Evolutionary conservation across 2,329 filamentous ascomycete species (phyloP), one percentile per base, ranked within the genome.

Genomic region (Amphichorda felina): DNA sequence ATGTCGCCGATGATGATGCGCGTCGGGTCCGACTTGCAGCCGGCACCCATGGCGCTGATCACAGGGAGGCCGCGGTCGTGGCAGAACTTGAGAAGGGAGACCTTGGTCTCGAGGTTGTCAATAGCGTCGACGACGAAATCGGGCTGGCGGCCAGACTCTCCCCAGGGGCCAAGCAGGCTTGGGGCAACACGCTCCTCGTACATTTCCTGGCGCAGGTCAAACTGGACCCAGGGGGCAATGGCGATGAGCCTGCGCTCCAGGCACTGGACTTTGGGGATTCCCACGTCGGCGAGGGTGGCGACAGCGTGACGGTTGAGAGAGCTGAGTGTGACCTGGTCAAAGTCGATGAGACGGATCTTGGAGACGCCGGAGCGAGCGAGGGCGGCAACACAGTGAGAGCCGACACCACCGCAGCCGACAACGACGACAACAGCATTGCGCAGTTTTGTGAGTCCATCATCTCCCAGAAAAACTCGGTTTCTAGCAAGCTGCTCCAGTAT

Each of bases 31-130:
- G 84, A 89, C 64, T 96, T 98, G 60, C 86, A 95, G 1, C 87
- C 91, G 1, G 91, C 91, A 1, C 91, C 91, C 88, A 96, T 96
- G 22, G 86, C 84, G 13, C 86, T 91, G 42, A 98, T 88, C 19
- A 98, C 86, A 1, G 77, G 80, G 18, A 96, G 64, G 2, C 70
- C 66, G 51, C 86, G 72, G 41, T 78, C 72, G 53, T 88, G 70
- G 60, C 91, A 98, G 60, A 93, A 94, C 49, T 86, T 79, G 28
- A 98, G 67, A 37, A 98, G 64, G 14, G 80, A 82, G 3, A 98
- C 89, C 62, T 98, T 98, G 36, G 86, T 94, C 35, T 94, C 85
- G 42, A 98, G 96, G 53, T 98, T 96, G 58, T 98, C 91, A 45
- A 98, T 98, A 16, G 89, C 93, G 58, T 98, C 91, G 25, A 98